phyloP scores from a whole-genome alignment of 441 rosid species.

The Euphorbia celastroides region DNA sequence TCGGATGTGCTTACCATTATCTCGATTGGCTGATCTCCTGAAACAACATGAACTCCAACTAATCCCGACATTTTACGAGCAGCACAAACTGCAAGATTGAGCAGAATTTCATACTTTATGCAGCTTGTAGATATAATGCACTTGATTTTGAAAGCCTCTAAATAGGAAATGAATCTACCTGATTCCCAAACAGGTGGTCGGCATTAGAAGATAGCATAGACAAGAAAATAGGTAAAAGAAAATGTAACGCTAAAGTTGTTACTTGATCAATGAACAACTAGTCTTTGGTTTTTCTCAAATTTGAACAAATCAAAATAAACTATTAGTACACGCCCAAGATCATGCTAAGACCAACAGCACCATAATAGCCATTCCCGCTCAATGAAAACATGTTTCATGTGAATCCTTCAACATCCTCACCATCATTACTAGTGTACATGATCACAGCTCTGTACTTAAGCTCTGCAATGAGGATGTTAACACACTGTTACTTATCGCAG shows the following conservation, averaged over 20 bases:
- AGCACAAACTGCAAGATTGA: constrained; percentile 56
- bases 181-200: constrained; percentile 74
- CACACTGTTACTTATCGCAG: constrained; percentile 14
- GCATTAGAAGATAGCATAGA: constrained; percentile 68
- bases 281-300: not conserved
- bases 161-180: constrained; percentile 27
- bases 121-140: not conserved
- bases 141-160: not conserved
- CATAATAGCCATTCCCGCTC: constrained; percentile 75
- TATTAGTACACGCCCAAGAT: constrained; percentile 52
- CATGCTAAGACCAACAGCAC: constrained; percentile 78
- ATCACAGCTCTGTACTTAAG: constrained; percentile 85
- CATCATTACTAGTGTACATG: constrained; percentile 50
- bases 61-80: constrained; percentile 74
- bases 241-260: constrained; percentile 73
- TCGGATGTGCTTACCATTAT: constrained; percentile 44
- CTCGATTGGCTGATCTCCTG: constrained; percentile 87
- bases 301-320: not conserved
- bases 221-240: constrained; percentile 73
- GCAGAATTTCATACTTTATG: constrained; percentile 7
- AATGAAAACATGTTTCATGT: constrained; percentile 55
- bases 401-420: constrained; percentile 36
- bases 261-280: constrained; percentile 12
- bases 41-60: constrained; percentile 80
- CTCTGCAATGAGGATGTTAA: constrained; percentile 49